Evolutionary conservation across 495 filamentous ascomycete genomes (phyloP).

Genomic region (Symbiotaphrina buchneri): DNA sequence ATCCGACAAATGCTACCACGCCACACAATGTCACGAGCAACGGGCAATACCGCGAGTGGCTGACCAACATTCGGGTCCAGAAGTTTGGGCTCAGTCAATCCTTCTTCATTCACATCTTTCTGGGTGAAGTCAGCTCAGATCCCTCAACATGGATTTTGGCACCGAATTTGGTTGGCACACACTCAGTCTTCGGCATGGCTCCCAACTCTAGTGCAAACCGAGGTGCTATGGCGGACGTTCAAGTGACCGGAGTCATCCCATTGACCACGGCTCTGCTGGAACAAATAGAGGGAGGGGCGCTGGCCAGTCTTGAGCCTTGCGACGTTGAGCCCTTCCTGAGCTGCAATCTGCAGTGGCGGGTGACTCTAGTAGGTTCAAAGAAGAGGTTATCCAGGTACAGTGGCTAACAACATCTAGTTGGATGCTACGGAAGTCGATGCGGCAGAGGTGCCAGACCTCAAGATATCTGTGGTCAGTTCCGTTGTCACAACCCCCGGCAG

Average conservation of each 20-base stretch:
- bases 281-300: slow-evolving; percentile 7
- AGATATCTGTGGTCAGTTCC: slow-evolving; percentile 13
- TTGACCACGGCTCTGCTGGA: slow-evolving; percentile 14
- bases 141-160: slow-evolving; percentile 18
- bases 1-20: not conserved
- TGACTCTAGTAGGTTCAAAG: slow-evolving; percentile 4
- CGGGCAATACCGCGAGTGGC: slow-evolving; percentile 27
- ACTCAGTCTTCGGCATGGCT: slow-evolving; percentile 34
- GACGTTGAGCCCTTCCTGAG: slow-evolving; percentile 12
- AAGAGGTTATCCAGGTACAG: too few relatives aligned
- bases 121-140: slow-evolving; percentile 22
- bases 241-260: slow-evolving; percentile 13
- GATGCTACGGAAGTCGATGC: slow-evolving; percentile 10
- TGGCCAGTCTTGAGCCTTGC: slow-evolving; percentile 8
- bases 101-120: slow-evolving; percentile 36
- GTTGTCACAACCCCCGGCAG: slow-evolving; percentile 6
- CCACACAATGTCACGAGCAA: not conserved
- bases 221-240: not conserved
- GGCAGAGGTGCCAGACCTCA: slow-evolving; percentile 12
- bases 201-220: too few relatives aligned
- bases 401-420: slow-evolving; percentile 9
- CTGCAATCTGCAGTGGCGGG: slow-evolving; percentile 14
- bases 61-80: slow-evolving; percentile 30
- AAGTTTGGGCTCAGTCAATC: slow-evolving; percentile 30
- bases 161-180: slow-evolving; percentile 25